Evolutionary conservation across 169 alveolate genomes (phyloP).

Genomic region (Plasmodium fragile): DNA sequence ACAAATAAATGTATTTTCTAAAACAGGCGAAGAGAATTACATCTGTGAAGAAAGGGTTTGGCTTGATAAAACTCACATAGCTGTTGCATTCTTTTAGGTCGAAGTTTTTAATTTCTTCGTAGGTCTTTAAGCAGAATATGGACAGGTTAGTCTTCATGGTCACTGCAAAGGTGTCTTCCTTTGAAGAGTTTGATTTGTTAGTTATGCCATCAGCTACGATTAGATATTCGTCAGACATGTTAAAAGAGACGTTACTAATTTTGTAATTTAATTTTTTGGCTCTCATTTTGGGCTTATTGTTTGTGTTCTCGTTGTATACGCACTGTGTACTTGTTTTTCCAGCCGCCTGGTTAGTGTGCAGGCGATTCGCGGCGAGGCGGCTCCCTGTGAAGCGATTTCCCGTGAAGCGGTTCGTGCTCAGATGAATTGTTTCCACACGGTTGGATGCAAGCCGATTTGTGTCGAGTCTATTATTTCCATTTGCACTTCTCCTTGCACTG

Average conservation of each 20-base stretch:
- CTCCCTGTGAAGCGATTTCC: neutral
- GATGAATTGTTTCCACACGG: neutral
- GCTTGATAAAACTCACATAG: constrained; percentile 61
- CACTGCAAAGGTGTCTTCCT: constrained; percentile 47
- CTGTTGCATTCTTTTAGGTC: constrained; percentile 72
- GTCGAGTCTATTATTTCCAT: neutral
- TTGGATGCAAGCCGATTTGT: neutral
- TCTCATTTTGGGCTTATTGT: constrained; percentile 37
- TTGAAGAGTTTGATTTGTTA: constrained; percentile 60
- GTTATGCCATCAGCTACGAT: constrained; percentile 77
- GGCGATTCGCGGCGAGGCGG: neutral
- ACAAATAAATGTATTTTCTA: constrained; percentile 58
- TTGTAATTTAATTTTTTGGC: constrained; percentile 61
- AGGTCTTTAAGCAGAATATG: constrained; percentile 22
- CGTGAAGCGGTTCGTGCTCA: no score
- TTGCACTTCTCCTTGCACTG: neutral
- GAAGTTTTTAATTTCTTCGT: constrained; percentile 56
- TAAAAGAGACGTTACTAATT: constrained; percentile 60
- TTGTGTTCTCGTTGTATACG: constrained; percentile 36
- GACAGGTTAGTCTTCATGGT: constrained; percentile 72
- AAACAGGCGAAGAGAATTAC: constrained; percentile 34
- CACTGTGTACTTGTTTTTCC: neutral
- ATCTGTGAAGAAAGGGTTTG: constrained; percentile 62
- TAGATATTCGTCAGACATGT: constrained; percentile 40
- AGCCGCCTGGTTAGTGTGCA: neutral